Evolutionary conservation across 2,329 filamentous ascomycete species (phyloP).

Genomic region (Neonectria punicea): DNA sequence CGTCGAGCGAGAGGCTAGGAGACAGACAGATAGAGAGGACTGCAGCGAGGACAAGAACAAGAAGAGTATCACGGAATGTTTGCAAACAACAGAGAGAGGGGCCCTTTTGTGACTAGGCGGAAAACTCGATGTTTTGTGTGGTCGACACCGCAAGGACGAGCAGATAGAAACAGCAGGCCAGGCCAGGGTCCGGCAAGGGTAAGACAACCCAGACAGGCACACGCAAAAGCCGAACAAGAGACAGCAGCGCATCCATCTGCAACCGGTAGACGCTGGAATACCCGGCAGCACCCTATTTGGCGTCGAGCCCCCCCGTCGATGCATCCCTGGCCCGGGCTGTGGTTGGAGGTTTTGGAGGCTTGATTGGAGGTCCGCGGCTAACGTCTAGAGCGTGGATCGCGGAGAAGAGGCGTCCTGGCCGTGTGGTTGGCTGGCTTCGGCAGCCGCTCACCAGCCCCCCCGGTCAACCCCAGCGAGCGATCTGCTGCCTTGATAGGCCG

Average conservation of each 20-base stretch:
- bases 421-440: slow-evolving; percentile 33
- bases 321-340: slow-evolving; percentile 13
- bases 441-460: slow-evolving; percentile 33
- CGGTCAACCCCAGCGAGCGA: slow-evolving; percentile 18
- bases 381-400: slow-evolving; percentile 33
- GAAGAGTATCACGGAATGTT: slow-evolving; percentile 8
- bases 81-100: slow-evolving; percentile 1
- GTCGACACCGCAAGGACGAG: slow-evolving; percentile 16
- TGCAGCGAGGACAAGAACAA: neutral
- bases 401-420: slow-evolving; percentile 26
- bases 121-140: slow-evolving; percentile 20
- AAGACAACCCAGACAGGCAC: slow-evolving; percentile 13
- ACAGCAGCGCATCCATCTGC: neutral
- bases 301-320: slow-evolving; percentile 11
- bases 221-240: slow-evolving; percentile 9
- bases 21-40: neutral
- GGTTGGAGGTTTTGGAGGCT: slow-evolving; percentile 32
- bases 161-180: neutral
- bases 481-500: slow-evolving; percentile 41
- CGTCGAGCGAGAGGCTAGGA: neutral
- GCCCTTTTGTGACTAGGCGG: slow-evolving; percentile 1
- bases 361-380: slow-evolving; percentile 30
- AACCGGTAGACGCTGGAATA: slow-evolving; percentile 12
- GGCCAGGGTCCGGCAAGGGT: slow-evolving; percentile 16
- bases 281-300: slow-evolving; percentile 22